Evolutionary conservation across 805 yeast species (phyloP), one percentile per base, ranked within the genome.

Genomic region (Scheffersomyces lignosus): DNA sequence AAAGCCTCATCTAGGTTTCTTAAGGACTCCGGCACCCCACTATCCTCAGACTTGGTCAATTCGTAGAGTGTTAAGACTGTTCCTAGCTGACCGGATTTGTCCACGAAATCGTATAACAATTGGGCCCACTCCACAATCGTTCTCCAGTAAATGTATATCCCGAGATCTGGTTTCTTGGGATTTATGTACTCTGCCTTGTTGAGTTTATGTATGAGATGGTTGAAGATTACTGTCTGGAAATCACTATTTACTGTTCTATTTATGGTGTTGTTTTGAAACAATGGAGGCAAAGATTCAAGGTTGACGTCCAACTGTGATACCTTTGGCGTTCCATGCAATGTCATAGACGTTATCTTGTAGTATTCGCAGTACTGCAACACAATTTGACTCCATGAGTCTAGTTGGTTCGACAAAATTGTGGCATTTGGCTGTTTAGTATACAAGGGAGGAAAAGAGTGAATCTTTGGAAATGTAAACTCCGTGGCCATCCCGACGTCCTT

Each of bases 371-470:
- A 86, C 4, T 70, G 66, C 7, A 83, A 56, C 0, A 91, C 64
- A 18, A 91, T 60, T 29, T 75, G 67, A 18, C 71, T 64, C 99
- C 99, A 91, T 37, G 84, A 78, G n/a, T 72, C 71, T 12, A 84
- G 63, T 60, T 91, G 99, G 8, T 87, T 81, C 20, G 75, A 72
- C 66, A 86, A 78, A 2, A 93, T 83, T 8, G 85, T 78, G 25
- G 80, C 75, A 50, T 91, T 90, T 15, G 93, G 89, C 62, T 91
- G 99, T 43, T 79, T 73, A 6, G 98, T 93, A 64, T 80, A 91
- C 48, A 91, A 78, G 0, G 99, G 99, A 4, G 97, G 97, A 59
- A 89, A 91, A 13, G 66, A 49, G 48, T 69, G 67, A 33, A 70
- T 66, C 40, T 64, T 64, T n/a, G 75, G 73, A 47, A 66, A 70